These are phyloP conservation scores for Didymellaceae sp. DNA, from an alignment of 2,329 filamentous ascomycete genomes.

Conservation along the genomic window DNA sequence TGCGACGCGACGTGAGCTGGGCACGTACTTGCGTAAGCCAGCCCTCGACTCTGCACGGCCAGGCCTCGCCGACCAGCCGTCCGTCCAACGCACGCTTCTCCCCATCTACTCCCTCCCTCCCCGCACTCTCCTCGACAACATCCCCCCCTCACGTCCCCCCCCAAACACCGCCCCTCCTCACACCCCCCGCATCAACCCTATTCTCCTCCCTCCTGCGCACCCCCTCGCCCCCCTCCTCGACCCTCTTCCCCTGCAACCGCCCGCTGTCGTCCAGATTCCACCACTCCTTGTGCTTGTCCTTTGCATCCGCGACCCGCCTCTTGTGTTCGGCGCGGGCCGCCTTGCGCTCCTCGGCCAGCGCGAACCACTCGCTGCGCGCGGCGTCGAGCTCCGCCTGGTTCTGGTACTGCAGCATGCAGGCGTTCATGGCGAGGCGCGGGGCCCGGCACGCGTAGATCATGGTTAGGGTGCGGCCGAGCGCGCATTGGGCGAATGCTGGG, in stretches of 20 bases:
- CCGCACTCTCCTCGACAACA: not conserved
- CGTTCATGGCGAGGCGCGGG: slow-evolving; percentile 86
- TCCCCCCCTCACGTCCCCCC: slow-evolving; percentile 4
- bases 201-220: slow-evolving; percentile 24
- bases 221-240: slow-evolving; percentile 21
- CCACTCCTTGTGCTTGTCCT: slow-evolving; percentile 58
- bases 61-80: too few species aligned
- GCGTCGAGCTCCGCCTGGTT: slow-evolving; percentile 85
- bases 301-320: slow-evolving; percentile 54
- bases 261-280: slow-evolving; percentile 55
- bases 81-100: too few species aligned
- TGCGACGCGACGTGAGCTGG: too few species aligned
- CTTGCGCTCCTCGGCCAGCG: slow-evolving; percentile 72
- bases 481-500: slow-evolving; percentile 89
- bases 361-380: slow-evolving; percentile 93
- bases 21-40: too few species aligned
- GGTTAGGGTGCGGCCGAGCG: slow-evolving; percentile 81
- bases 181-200: slow-evolving; percentile 26
- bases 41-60: too few species aligned
- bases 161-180: slow-evolving; percentile 25
- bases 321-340: slow-evolving; percentile 67
- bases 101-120: too few species aligned
- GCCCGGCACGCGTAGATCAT: slow-evolving; percentile 85
- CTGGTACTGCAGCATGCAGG: slow-evolving; percentile 87
- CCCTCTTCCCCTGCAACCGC: slow-evolving; percentile 33